Percentiles rank a stretch among this genome's conserved stretches.
Evolutionary conservation across 768 basidiomycete genomes (phyloP).

Genomic region (Calvatia gigantea): DNA sequence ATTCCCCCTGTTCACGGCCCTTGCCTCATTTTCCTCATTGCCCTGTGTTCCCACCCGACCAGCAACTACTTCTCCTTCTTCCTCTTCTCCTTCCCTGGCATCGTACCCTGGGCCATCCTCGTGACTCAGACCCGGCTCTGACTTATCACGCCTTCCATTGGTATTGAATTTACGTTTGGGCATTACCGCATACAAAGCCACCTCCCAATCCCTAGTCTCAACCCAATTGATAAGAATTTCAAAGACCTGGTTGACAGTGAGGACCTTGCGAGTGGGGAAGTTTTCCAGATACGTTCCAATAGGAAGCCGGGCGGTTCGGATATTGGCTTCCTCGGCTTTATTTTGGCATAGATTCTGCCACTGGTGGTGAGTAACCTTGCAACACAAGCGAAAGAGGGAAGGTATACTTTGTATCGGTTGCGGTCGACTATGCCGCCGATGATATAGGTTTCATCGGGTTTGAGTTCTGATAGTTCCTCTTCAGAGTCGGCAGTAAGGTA

Average conservation of each 20-base stretch:
- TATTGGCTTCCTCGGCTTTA: constrained; percentile 71
- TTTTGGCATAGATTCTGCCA: constrained; percentile 81
- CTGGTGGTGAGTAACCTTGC: constrained; percentile 2
- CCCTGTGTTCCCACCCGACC: neutral
- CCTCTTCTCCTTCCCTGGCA: constrained; percentile 2
- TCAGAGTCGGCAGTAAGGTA: constrained; percentile 95
- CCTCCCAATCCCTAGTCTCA: constrained; percentile 82
- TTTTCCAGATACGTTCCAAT: constrained; percentile 88
- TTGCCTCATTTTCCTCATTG: neutral
- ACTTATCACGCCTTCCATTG: constrained; percentile 27
- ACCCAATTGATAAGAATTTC: constrained; percentile 91
- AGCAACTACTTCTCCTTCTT: neutral
- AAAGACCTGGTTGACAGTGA: constrained; percentile 96
- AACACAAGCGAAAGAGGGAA: constrained; percentile 3
- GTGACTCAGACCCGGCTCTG: constrained; percentile 13
- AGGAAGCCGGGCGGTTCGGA: constrained; percentile 87
- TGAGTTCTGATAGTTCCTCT: constrained; percentile 80
- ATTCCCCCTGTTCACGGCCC: neutral
- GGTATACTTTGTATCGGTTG: constrained; percentile 85
- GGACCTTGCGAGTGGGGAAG: constrained; percentile 87
- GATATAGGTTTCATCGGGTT: constrained; percentile 84
- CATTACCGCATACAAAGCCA: constrained; percentile 84
- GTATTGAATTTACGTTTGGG: constrained; percentile 85
- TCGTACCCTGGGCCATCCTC: constrained; percentile 16
- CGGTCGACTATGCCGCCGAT: constrained; percentile 96